Conservation (phyloP, 768 basidiomycete species). For the Boletus pseudo-olivaceus region DNA sequence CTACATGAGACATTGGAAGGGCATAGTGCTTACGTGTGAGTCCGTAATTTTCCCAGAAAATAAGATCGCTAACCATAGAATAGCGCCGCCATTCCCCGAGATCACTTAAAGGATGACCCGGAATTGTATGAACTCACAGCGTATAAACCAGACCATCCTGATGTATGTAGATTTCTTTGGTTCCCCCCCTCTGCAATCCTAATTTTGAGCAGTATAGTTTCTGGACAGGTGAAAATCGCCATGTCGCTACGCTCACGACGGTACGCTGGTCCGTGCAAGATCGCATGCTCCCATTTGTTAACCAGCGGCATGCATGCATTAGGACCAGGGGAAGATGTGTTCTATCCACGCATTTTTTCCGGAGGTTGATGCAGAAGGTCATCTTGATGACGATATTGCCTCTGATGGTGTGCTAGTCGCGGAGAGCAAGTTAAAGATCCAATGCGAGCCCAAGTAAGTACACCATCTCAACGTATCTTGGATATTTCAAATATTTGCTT, state of each 20-base stretch:
- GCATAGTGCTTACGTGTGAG: conserved; percentile 47
- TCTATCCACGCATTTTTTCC: conserved; percentile 40
- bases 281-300: neutral
- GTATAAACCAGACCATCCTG: conserved; percentile 19
- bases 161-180: conserved; percentile 11
- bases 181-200: neutral
- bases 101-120: conserved; percentile 41
- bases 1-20: conserved; percentile 26
- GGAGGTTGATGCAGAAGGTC: conserved; percentile 35
- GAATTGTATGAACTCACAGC: conserved; percentile 35
- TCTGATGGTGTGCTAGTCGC: conserved; percentile 30
- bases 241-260: conserved; percentile 20
- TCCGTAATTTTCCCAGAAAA: conserved; percentile 9
- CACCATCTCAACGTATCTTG: neutral
- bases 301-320: neutral
- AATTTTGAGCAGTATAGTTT: conserved; percentile 18
- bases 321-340: conserved; percentile 39
- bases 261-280: conserved; percentile 13
- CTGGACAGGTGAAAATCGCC: conserved; percentile 28
- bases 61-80: neutral
- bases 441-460: conserved; percentile 39
- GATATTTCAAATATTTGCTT: conserved; percentile 8
- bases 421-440: conserved; percentile 32
- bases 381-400: conserved; percentile 26
- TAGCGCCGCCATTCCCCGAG: conserved; percentile 43